Conservation (phyloP, 1,284 basidiomycete genomes). For the Flammula alnicola region DNA sequence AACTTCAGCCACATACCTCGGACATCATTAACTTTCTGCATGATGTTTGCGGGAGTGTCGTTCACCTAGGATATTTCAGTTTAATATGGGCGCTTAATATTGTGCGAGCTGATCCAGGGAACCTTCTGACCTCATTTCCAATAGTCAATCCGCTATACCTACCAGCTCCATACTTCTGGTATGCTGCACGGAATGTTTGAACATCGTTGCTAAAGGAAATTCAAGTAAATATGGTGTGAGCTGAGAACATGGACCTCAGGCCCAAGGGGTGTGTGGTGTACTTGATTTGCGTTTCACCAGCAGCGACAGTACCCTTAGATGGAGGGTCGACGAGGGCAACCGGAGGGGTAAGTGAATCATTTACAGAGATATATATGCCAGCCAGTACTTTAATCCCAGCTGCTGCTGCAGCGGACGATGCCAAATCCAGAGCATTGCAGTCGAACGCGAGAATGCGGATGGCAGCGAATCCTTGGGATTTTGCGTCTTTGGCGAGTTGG, state of each 20-base stretch:
- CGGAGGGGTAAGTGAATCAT: not conserved
- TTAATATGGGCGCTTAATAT: no score
- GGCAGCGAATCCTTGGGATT: slow-evolving; percentile 33
- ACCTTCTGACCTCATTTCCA: slow-evolving; percentile 35
- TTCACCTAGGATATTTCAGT: slow-evolving; percentile 15
- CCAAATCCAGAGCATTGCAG: slow-evolving; percentile 37
- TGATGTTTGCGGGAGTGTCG: slow-evolving; percentile 34
- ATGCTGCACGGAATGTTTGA: slow-evolving; percentile 35
- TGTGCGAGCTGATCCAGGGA: not conserved
- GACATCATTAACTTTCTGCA: slow-evolving; percentile 37
- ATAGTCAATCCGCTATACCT: slow-evolving; percentile 37
- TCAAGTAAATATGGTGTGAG: not conserved
- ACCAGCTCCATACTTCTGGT: slow-evolving; percentile 32
- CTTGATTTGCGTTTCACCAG: slow-evolving; percentile 30
- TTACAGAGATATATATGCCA: slow-evolving; percentile 37
- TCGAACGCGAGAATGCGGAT: slow-evolving; percentile 41
- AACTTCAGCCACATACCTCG: slow-evolving; percentile 25
- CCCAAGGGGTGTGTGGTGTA: slow-evolving; percentile 18
- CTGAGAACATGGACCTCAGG: slow-evolving; percentile 3
- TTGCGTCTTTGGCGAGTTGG: slow-evolving; percentile 32
- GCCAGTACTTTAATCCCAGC: slow-evolving; percentile 36
- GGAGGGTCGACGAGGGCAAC: not conserved
- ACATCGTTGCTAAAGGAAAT: slow-evolving; percentile 37
- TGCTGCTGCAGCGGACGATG: slow-evolving; percentile 37
- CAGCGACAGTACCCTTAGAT: slow-evolving; percentile 31